Evolutionary conservation across 192 early-diverging fungal species (phyloP).

Genomic region (Podila epicladia): DNA sequence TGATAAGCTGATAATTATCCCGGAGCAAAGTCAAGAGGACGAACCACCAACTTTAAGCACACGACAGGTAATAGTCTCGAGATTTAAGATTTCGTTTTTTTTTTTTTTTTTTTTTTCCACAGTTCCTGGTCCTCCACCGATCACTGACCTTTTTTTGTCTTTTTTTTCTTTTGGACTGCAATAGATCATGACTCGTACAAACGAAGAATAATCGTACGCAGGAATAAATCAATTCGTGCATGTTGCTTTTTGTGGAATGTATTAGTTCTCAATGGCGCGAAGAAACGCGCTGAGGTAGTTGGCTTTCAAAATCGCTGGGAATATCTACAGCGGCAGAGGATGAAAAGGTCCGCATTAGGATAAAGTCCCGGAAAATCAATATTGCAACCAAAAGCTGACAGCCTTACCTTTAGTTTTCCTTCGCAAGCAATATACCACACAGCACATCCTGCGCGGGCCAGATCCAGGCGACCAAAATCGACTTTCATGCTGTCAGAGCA

Average conservation of each 20-base stretch:
- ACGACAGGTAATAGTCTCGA: constrained; percentile 13
- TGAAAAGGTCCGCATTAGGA: background rate
- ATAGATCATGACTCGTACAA: constrained; percentile 29
- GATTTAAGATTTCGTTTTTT: background rate
- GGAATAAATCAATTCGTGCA: background rate
- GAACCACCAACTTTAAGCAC: constrained; percentile 1
- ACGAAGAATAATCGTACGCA: constrained; percentile 2
- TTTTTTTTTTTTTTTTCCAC: background rate
- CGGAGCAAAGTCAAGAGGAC: constrained; percentile 25
- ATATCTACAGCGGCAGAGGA: constrained; percentile 7
- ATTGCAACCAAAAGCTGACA: background rate
- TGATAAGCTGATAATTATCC: constrained; percentile 78
- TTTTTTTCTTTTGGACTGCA: background rate
- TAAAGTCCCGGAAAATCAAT: background rate
- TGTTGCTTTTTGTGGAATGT: background rate
- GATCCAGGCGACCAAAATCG: constrained; percentile 31
- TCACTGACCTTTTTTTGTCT: background rate
- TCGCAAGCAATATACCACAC: constrained; percentile 46
- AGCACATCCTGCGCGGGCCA: constrained; percentile 28
- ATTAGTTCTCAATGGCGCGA: constrained; percentile 2
- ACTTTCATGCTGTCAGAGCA: constrained; percentile 34
- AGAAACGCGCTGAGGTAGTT: constrained; percentile 17
- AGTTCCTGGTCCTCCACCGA: background rate
- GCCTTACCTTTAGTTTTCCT: constrained; percentile 39
- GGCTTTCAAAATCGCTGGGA: constrained; percentile 15